Evolutionary conservation across 768 basidiomycete species (phyloP), one percentile per base, ranked within the genome.

Genomic region (Psilocybe subaeruginosa): DNA sequence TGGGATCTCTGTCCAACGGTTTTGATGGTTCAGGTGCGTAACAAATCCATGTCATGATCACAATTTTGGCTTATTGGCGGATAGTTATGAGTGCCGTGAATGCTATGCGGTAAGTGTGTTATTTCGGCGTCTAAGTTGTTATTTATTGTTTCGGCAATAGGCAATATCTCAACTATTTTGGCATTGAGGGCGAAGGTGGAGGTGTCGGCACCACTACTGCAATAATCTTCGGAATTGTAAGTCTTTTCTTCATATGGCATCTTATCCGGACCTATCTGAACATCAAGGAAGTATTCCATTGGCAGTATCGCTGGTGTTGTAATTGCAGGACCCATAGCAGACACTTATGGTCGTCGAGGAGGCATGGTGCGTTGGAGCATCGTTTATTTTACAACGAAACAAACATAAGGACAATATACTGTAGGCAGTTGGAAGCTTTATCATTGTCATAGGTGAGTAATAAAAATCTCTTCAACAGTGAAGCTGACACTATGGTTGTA

Each of bases 11-110:
- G 63, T 77, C 81, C 0, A 81, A 81, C 61, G 80, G 81, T 46
- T 81, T 81, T 46, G 79, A 82, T 57, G 80, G 80, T 17, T 77
- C 78, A 56, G 78, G 80, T 79, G 60, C 56, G 74, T 59, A 35
- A 9, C 37, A 23, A 33, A 49, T 54, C 50, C 30, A 45, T 27
- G 23, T 31, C 14, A 11, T 46, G 33, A 17, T 47, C 4, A 49
- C 14, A 12, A 5, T 16, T 16, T 37, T 58, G 14, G n/a, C 4
- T 8, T 48, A 5, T 37, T 41, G 9, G 39, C 58, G 30, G 37
- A 23, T 58, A 80, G 80, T 82, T 17, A 81, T 82, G 78, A 77
- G 78, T 64, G 80, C 77, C 16, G 75, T 81, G 33, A 81, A 79
- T 62, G 80, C 78, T 46, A 80, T 82, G 81, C 66, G 76, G 80